phyloP scores from a whole-genome alignment of 306 rosid genomes.

The Rosa chinensis region DNA sequence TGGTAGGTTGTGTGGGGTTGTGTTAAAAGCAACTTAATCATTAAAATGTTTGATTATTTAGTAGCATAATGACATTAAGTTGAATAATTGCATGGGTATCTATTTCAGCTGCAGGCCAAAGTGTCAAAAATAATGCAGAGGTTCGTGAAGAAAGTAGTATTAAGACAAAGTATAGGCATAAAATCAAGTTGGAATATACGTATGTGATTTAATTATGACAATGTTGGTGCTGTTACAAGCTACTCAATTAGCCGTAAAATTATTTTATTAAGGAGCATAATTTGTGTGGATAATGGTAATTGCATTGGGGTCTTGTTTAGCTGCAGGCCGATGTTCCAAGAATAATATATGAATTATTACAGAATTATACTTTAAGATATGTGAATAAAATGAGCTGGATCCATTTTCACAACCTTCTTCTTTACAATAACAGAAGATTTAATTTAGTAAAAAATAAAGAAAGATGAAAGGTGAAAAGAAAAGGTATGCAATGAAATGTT shows the following conservation, averaged over 20 bases:
- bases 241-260: neutral
- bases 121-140: neutral
- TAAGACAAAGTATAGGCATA: neutral
- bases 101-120: neutral
- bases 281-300: neutral
- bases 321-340: neutral
- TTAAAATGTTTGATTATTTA: neutral
- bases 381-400: neutral
- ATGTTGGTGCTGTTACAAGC: neutral
- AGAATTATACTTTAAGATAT: neutral
- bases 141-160: neutral
- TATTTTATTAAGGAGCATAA: neutral
- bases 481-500: neutral
- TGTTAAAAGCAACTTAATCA: neutral
- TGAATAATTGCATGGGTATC: neutral
- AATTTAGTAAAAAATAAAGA: neutral
- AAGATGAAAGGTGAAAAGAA: neutral
- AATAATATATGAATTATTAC: neutral
- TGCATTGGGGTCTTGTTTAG: neutral
- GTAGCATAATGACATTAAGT: neutral
- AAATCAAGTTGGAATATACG: neutral
- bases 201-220: neutral
- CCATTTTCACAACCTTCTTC: neutral
- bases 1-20: neutral
- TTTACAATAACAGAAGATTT: neutral